Conservation (phyloP, 2,329 filamentous ascomycete genomes). For the Colletotrichum tropicale region DNA sequence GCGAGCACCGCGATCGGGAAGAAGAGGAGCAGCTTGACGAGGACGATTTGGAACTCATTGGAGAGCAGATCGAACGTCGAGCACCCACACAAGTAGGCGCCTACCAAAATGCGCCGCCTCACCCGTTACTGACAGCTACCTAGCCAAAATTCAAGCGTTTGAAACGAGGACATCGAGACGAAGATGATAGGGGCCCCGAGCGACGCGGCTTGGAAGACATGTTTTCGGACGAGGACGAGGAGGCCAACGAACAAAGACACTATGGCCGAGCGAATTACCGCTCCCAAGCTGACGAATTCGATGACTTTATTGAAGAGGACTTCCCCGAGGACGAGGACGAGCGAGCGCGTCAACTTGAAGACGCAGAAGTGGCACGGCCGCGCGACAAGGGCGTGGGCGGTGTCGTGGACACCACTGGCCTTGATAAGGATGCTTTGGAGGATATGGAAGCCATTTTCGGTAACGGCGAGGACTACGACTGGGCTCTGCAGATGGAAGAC, state of each 20-base stretch:
- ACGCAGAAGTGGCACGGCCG: conserved; percentile 86
- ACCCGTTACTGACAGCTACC: background rate
- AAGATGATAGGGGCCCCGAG: conserved; percentile 67
- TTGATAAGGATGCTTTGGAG: conserved; percentile 91
- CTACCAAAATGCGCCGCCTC: background rate
- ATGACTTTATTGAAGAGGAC: conserved; percentile 97
- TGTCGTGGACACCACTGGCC: conserved; percentile 78
- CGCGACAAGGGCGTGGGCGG: conserved; percentile 72
- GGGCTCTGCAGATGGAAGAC: conserved; percentile 89
- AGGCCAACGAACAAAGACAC: conserved; percentile 59
- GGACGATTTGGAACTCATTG: conserved; percentile 94
- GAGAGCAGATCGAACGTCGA: conserved; percentile 76
- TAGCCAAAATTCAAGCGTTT: conserved; percentile 95
- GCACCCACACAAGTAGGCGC: conserved; percentile 72
- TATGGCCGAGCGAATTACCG: conserved; percentile 61
- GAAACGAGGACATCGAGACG: conserved; percentile 86
- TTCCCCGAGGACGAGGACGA: conserved; percentile 87
- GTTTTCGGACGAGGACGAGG: conserved; percentile 93
- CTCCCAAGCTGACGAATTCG: conserved; percentile 77
- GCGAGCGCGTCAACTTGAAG: conserved; percentile 76
- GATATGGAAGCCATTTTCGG: conserved; percentile 93
- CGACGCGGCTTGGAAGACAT: conserved; percentile 86
- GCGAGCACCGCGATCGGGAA: conserved; percentile 76
- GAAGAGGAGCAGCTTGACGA: conserved; percentile 91
- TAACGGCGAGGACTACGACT: conserved; percentile 93